Base-by-base conservation (phyloP, 2,329 filamentous ascomycete species). In the Neurospora sp. region DNA sequence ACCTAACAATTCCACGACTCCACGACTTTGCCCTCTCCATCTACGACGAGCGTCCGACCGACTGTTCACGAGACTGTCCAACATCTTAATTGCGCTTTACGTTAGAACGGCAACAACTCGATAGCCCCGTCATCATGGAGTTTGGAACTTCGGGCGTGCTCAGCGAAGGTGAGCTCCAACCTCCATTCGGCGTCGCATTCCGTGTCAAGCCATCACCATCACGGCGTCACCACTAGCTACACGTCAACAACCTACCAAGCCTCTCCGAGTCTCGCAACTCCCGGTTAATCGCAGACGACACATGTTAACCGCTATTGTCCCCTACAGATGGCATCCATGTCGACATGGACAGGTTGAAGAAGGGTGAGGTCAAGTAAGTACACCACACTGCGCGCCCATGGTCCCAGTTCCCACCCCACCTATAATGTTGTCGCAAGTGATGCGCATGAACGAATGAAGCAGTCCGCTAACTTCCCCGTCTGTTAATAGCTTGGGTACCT, bases 301-400 rank as follows among this genome's bases (percentile, higher is more conserved):
- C 28, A 23, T 41, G n/a, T 52, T 67, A 71, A 77, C 80, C 71
- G 80, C 69, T 33, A 33, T 17, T 66, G 68, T 19, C 52, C 68
- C 65, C 46, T 69, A 66, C 77, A 98, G 96, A 99, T 94, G 96
- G 96, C 80, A 98, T 99, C 80, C 96, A 99, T 81, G 87, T 99
- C 77, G 96, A 99, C 80, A 99, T 99, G 96, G 92, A 98, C 78
- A 91, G 96, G 79, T 85, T 99, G 82, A 99, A 99, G 90, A 96
- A 93, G 83, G 96, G 96, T 73, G 96, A 99, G 85, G 95, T 99
- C 80, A 99, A 99, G 93, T 97, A 85, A 83, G 93, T 73, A 37
- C 19, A 52, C 66, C 52, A 62, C 52, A 28, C 46, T 52, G 41
- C 39, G 8, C 41, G 41, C 41, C n/a, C 41, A 46, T 2, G 8